Base-by-base conservation (phyloP, 371 early-diverging fungal genomes). In the Astathelohania contejeani region DNA sequence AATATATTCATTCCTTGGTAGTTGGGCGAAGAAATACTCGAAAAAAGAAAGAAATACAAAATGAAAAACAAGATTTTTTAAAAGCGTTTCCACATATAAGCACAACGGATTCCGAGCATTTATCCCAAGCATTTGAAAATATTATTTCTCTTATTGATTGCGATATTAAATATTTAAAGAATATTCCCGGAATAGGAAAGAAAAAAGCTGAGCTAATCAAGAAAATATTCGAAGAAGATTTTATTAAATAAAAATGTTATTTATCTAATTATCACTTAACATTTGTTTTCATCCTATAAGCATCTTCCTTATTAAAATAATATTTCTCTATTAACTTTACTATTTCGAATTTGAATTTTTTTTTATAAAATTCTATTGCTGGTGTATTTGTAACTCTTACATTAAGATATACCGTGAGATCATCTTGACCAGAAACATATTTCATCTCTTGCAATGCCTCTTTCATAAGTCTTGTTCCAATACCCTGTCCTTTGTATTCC, bases 1-100 rank as follows among this genome's bases (percentile, higher is more conserved):
- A 47, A 26, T 70, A 66, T 47, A 35, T 70, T 22, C n/a, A n/a
- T n/a, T n/a, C n/a, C n/a, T n/a, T n/a, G n/a, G 49, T 29, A 48
- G 60, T 49, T 7, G 55, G 65, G 16, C 60, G 62, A 28, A 26
- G 42, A 0, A 56, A 59, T 44, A 40, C 35, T 22, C 40, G 46
- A 39, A 49, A 63, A 50, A 50, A 48, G 16, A 53, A 52, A 42
- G 53, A 62, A 29, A n/a, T n/a, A n/a, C n/a, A n/a, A n/a, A 2
- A 27, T n/a, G 44, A 39, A 3, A 19, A 3, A 27, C 57, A 63
- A 3, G 50, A 46, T 24, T 69, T 69, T 62, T 29, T 69, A 24
- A 2, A 14, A 23, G 10, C 49, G 7, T 56, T 65, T 39, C 57
- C 57, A 16, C 62, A 60, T 26, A 45, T 65, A 9, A 65, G 58